Evolutionary conservation across 805 yeast species (phyloP).

Genomic region (Myxozyma geophila): DNA sequence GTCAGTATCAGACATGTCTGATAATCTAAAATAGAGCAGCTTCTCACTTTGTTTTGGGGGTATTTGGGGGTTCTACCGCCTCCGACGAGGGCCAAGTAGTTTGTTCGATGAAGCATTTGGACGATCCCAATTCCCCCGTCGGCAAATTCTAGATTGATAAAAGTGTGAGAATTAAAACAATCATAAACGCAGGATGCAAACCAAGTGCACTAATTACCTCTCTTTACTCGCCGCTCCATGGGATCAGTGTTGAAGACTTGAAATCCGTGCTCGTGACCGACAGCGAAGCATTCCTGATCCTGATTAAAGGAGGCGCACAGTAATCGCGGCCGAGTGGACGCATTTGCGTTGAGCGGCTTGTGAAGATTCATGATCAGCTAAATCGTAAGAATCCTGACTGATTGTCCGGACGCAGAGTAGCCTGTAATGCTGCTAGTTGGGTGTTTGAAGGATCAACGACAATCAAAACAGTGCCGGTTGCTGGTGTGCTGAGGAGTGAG

Average conservation of each 20-base stretch:
- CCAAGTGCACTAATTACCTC: conserved; percentile 45
- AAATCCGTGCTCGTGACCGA: conserved; percentile 81
- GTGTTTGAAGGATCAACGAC: no score
- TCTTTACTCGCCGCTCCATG: conserved; percentile 69
- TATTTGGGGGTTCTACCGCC: conserved; percentile 83
- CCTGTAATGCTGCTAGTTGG: no score
- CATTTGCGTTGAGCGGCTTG: conserved; percentile 26
- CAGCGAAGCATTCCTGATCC: conserved; percentile 87
- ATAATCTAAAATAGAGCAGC: no score
- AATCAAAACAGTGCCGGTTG: no score
- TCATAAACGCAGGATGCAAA: neutral
- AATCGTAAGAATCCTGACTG: neutral
- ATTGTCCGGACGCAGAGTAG: no score
- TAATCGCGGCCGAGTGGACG: conserved; percentile 42
- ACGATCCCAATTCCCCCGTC: conserved; percentile 73
- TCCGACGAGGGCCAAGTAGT: conserved; percentile 86
- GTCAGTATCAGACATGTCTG: neutral
- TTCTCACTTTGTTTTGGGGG: conserved; percentile 68
- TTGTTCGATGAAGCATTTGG: conserved; percentile 86
- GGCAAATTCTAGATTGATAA: conserved; percentile 41
- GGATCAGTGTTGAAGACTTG: conserved; percentile 88
- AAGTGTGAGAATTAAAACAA: neutral
- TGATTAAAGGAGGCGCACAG: conserved; percentile 78
- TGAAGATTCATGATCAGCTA: conserved; percentile 32
- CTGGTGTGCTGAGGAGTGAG: no score